Base-by-base conservation (phyloP, 768 basidiomycete species). In the Calvatia gigantea region DNA sequence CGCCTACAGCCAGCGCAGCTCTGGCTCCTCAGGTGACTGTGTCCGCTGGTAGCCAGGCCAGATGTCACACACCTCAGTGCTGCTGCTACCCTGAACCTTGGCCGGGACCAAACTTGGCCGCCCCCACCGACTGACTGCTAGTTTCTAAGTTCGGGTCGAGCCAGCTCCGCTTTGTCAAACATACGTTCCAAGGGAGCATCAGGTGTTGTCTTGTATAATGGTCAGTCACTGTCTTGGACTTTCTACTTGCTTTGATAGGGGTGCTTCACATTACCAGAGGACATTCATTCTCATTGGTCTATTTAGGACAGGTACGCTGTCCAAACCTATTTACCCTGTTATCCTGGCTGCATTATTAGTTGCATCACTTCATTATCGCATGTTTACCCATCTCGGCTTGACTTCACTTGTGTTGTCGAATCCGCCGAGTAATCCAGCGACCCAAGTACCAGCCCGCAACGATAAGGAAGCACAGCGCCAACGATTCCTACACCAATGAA, bases 1-100 rank as follows among this genome's bases (percentile, higher is more conserved):
- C 74, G 28, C 74, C 74, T 0, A 75, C 73, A 1, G 70, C 60
- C 4, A 65, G 63, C 28, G 72, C 70, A 6, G 70, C 65, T 2
- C 35, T 56, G 27, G 59, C 64, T 33, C 48, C 61, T 14, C 44
- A 55, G 37, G 37, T 41, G 7, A 56, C 58, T 1, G 38, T 60
- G 11, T 56, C 58, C n/a, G 39, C 19, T 12, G 44, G 32, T 39
- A 56, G 54, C 17, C 37, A 33, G n/a, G 5, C 25, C 51, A 8
- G 35, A 32, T 4, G 29, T 28, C 17, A 23, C 46, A 4, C 46
- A 49, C 11, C 46, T 48, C 12, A 49, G 28, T 37, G 47, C 54
- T 4, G 21, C 23, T 15, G 28, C 54, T 6, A 56, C 46, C 9
- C 15, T 49, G 29, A 31, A 32, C 6, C 7, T 42, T n/a, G n/a